phyloP scores from a whole-genome alignment of 2,329 filamentous ascomycete genomes.

The Chaetomiaceae sp. region DNA sequence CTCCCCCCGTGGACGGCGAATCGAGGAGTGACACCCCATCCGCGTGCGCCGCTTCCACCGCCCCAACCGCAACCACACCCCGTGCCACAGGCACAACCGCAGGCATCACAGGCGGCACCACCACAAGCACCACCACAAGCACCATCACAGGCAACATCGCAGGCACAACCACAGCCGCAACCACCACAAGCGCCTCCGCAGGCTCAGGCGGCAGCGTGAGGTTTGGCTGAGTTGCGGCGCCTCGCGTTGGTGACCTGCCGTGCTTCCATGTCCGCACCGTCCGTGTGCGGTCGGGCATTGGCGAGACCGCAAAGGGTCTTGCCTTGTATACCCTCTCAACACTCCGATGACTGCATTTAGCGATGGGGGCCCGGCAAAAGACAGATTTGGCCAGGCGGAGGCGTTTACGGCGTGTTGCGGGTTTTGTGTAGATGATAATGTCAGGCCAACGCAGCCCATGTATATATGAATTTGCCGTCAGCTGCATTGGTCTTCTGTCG shows the following conservation, averaged over 20 bases:
- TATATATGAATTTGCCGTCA: conserved; percentile 18
- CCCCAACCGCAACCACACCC: conserved; percentile 11
- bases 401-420: conserved; percentile 21
- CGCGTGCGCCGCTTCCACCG: conserved; percentile 15
- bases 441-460: conserved; percentile 13
- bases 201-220: conserved; percentile 10
- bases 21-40: conserved; percentile 6
- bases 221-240: not conserved
- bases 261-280: not conserved
- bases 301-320: conserved; percentile 9
- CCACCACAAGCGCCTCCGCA: conserved; percentile 1
- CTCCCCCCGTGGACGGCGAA: conserved; percentile 31
- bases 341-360: conserved; percentile 25
- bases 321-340: conserved; percentile 23
- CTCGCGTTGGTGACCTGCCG: not conserved
- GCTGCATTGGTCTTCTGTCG: not conserved
- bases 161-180: conserved; percentile 8
- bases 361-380: conserved; percentile 21
- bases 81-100: not conserved
- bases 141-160: conserved; percentile 1
- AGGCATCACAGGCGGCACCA: conserved; percentile 9
- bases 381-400: conserved; percentile 19
- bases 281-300: not conserved
- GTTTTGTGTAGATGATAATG: conserved; percentile 24
- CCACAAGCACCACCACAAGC: conserved; percentile 9